Base-by-base conservation (phyloP, 75 land plant genomes). In the Picea glauca region DNA sequence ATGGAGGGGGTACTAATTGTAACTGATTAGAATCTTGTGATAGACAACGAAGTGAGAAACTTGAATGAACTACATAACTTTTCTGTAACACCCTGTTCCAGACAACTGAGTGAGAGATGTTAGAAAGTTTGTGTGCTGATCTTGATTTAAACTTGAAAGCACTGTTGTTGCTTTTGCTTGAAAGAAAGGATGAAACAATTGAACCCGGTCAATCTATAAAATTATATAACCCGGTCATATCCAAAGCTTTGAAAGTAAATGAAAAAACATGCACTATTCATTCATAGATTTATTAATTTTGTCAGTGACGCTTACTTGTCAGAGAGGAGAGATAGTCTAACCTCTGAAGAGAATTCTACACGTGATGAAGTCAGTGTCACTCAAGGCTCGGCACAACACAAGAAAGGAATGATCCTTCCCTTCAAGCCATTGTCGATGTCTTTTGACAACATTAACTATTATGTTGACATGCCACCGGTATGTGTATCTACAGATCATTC, bases 401-500 rank as follows among this genome's bases (percentile, higher is more conserved):
- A 40, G 13, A 74, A 58, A 61, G 85, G 85, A 81, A 83, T 83
- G 85, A 33, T 83, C 58, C 84, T 83, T 32, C 85, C 83, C 18
- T 83, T 83, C 62, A 50, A 67, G 57, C 83, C 85, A 43, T 65
- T 83, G 72, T 81, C 85, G 2, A 66, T 83, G 30, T 43, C 85
- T 60, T 85, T 85, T 31, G 60, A 74, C 5, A 72, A 85, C 33
- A 78, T 85, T 20, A 85, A 72, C 50, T 83, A 85, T 70, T 85
- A 61, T 46, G 86, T 85, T 65, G 86, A 85, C 80, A 74, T 85
- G 86, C 86, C 86, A 31, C 33, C 81, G 43, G 86, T 85, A 33
- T 46, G 91, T 78, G 56, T 50, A 50, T 50, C 12, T 50, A 50
- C 56, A 50, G 9, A 11, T 50, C 56, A 50, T 50, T 50, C 56